Evolutionary conservation across 768 basidiomycete genomes (phyloP).

Genomic region (Paxillus involutus): DNA sequence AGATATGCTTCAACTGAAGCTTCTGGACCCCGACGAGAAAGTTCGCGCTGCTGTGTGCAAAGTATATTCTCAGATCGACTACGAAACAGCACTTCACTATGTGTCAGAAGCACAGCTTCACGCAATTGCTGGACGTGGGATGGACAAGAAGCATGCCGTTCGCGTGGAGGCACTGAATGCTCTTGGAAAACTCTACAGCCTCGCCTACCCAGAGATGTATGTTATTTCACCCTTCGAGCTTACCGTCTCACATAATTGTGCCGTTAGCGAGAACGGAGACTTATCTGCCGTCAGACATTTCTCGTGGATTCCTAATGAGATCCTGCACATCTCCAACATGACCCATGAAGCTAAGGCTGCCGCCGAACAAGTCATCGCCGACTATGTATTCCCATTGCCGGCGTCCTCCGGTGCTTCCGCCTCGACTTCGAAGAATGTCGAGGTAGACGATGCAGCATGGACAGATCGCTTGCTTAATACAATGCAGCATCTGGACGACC

Average conservation of each 20-base stretch:
- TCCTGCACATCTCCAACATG: constrained; percentile 57
- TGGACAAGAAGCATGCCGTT: constrained; percentile 80
- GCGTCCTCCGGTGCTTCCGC: constrained; percentile 34
- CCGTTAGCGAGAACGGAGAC: constrained; percentile 75
- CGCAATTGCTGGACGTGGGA: constrained; percentile 64
- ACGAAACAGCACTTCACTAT: constrained; percentile 86
- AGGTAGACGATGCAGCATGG: constrained; percentile 82
- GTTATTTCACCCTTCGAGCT: constrained; percentile 24
- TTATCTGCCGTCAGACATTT: constrained; percentile 74
- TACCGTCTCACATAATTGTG: background rate
- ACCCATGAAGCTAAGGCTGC: constrained; percentile 59
- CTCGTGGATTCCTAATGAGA: constrained; percentile 85
- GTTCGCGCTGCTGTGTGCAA: constrained; percentile 85
- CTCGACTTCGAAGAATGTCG: constrained; percentile 45
- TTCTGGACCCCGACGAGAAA: constrained; percentile 88
- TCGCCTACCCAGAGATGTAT: constrained; percentile 90
- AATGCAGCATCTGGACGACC: constrained; percentile 67
- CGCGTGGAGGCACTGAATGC: constrained; percentile 76
- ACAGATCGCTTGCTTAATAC: constrained; percentile 77
- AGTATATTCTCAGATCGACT: constrained; percentile 81
- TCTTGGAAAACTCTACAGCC: constrained; percentile 73
- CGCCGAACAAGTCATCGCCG: constrained; percentile 66
- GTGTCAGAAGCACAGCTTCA: constrained; percentile 64
- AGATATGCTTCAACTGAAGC: constrained; percentile 64
- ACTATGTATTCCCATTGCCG: constrained; percentile 84